These are phyloP conservation scores for Didymella exigua DNA, from an alignment of 2,329 filamentous ascomycete genomes.

Conservation along the genomic window DNA sequence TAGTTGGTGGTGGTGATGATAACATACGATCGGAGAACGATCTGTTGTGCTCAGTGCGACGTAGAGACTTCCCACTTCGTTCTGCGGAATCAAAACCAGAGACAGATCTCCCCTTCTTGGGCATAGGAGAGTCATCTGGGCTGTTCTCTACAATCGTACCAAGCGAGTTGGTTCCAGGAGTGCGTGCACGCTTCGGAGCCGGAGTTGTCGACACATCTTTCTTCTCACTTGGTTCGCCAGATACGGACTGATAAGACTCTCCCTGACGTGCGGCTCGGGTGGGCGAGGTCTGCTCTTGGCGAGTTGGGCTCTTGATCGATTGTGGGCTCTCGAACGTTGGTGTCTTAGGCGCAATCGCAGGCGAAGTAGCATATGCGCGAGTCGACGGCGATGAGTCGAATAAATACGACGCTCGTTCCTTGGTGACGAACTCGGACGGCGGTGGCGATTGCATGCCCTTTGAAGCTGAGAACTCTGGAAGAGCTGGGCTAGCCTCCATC, in stretches of 20 bases:
- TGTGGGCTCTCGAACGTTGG: conserved; percentile 24
- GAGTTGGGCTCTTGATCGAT: conserved; percentile 14
- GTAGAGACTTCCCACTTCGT: conserved; percentile 49
- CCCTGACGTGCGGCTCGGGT: conserved; percentile 18
- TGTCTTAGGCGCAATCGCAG: conserved; percentile 26
- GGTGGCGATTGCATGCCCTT: conserved; percentile 29
- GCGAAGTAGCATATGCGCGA: conserved; percentile 39
- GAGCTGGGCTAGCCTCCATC: conserved; percentile 32
- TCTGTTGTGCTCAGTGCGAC: conserved; percentile 37
- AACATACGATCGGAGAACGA: conserved; percentile 44
- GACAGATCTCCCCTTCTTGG: conserved; percentile 51
- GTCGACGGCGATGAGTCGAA: conserved; percentile 48
- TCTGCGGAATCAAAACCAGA: conserved; percentile 53
- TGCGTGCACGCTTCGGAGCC: conserved; percentile 31
- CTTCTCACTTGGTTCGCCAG: conserved; percentile 42
- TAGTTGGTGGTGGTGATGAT: conserved; percentile 38
- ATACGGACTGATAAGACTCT: conserved; percentile 41
- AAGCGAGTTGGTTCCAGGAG: conserved; percentile 47
- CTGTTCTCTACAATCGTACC: conserved; percentile 60
- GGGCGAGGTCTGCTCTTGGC: conserved; percentile 20
- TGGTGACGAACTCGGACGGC: conserved; percentile 42
- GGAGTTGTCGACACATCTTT: conserved; percentile 33
- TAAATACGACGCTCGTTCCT: conserved; percentile 44
- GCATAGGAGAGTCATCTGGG: conserved; percentile 49
- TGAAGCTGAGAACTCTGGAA: conserved; percentile 30